Conservation (phyloP, 352 stramenopile species). For the Pythium pectinolyticum region DNA sequence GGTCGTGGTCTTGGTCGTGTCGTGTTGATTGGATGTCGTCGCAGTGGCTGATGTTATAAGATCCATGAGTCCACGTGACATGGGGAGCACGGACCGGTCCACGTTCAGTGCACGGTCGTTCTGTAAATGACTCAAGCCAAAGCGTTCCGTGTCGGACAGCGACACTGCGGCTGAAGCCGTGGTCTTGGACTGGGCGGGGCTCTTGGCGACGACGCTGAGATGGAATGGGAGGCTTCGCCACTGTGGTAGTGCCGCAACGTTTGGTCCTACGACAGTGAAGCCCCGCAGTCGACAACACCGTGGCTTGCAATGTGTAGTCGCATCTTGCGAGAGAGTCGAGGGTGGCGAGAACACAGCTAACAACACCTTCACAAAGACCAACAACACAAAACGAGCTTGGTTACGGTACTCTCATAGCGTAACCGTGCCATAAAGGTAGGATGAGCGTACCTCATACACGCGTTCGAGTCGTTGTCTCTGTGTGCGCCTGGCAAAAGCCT, state of each 20-base stretch:
- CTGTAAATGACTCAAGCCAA: constrained; percentile 49
- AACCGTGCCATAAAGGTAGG: background rate
- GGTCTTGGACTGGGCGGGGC: constrained; percentile 41
- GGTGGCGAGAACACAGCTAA: background rate
- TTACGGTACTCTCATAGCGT: background rate
- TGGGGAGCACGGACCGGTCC: constrained; percentile 26
- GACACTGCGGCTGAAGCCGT: background rate
- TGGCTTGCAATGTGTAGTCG: background rate
- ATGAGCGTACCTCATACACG: constrained; percentile 37
- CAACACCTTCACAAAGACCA: background rate
- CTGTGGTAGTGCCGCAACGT: constrained; percentile 40
- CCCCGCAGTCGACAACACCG: constrained; percentile 18
- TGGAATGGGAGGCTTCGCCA: constrained; percentile 48
- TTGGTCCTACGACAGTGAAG: constrained; percentile 36
- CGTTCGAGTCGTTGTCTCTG: constrained; percentile 50
- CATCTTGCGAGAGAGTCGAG: constrained; percentile 11
- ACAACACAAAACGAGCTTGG: no score
- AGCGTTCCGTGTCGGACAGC: constrained; percentile 47
- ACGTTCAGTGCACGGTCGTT: constrained; percentile 51
- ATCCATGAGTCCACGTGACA: constrained; percentile 26
- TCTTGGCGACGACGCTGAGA: constrained; percentile 49
- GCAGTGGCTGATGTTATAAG: constrained; percentile 12
- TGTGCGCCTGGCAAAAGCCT: constrained; percentile 44
- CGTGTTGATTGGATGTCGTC: constrained; percentile 41
- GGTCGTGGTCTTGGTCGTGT: no score